phyloP scores from a whole-genome alignment of 108 stramenopile species.

The Skeletonema potamos region DNA sequence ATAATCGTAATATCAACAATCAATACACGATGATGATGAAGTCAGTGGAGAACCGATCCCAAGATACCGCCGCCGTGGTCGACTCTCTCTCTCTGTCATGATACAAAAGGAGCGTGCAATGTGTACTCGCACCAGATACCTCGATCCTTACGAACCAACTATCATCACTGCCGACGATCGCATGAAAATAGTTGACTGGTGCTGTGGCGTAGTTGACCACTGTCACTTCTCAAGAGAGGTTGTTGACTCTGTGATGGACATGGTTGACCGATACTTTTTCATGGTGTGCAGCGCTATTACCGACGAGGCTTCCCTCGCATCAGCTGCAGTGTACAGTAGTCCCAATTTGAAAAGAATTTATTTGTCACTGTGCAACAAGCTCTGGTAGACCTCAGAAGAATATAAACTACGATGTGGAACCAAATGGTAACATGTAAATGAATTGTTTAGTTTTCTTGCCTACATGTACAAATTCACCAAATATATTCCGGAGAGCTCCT shows the following conservation, averaged over 20 bases:
- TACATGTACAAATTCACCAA: no score
- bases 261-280: slow-evolving; percentile 53
- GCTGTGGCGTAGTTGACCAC: slow-evolving; percentile 41
- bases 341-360: no score
- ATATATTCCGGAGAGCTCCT: no score
- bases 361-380: no score
- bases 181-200: slow-evolving; percentile 49
- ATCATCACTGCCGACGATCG: background rate
- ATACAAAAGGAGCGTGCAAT: background rate
- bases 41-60: background rate
- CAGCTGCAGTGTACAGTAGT: no score
- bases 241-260: slow-evolving; percentile 42
- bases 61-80: background rate
- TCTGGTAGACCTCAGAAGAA: no score
- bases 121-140: background rate
- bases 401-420: no score
- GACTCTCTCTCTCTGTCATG: background rate
- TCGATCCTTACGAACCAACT: background rate
- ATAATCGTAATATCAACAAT: no score
- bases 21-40: no score
- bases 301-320: background rate
- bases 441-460: no score
- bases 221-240: slow-evolving; percentile 45
- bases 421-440: no score
- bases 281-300: slow-evolving; percentile 1